Base-by-base conservation (phyloP, 441 rosid species). In the Flueggea neowawraea region DNA sequence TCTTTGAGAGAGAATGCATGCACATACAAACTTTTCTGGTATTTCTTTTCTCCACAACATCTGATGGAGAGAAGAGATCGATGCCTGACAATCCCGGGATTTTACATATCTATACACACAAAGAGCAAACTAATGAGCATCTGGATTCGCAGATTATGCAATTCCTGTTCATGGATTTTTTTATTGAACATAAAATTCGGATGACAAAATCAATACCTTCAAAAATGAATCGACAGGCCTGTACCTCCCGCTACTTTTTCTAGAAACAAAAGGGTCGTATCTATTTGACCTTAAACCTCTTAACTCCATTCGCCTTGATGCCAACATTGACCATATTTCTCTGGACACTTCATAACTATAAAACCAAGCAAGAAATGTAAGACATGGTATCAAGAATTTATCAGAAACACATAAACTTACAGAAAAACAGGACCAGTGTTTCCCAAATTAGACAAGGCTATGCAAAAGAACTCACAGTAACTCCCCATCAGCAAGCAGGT, bases 21-120 rank as follows among this genome's bases (percentile, higher is more conserved):
- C 75, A 75, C 69, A 70, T 70, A 41, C 79, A 75, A 62, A 68
- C 79, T 65, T 71, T 75, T 62, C 75, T 59, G 31, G 73, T 71
- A 57, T 61, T 49, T 54, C 60, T 68, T 61, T 71, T 75, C 61
- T 75, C 79, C 4, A 71, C 79, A 22, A 71, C 73, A 45, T 75
- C 75, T 41, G 79, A 71, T 43, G 75, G 79, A 48, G 73, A 67
- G 66, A 75, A 75, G 22, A 75, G 73, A 64, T 75, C 79, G 5
- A 75, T 71, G 58, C 73, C 75, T 32, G 61, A 33, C 72, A 75
- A 53, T 54, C 73, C 79, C 52, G 68, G 43, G 55, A 65, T 45
- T 75, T 71, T 71, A 70, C 79, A 75, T 45, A 75, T 61, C 79
- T 75, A 58, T 48, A 71, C 56, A 52, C 36, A 15, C 48, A 61